phyloP scores from a whole-genome alignment of 345 rosid genomes.

The Schrenkiella parvula region DNA sequence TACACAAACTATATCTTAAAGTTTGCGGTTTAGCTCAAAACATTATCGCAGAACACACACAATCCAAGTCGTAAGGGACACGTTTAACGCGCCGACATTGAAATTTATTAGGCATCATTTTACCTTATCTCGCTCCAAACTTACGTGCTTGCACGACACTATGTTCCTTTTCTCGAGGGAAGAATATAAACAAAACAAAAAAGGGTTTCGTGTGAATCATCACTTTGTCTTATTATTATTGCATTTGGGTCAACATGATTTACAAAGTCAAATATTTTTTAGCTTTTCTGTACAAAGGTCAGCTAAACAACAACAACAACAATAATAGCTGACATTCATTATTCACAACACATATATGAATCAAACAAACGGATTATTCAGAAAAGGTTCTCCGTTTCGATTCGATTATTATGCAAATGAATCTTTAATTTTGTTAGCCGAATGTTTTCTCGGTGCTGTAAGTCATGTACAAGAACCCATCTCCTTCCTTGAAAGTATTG shows the following conservation, averaged over 20 bases:
- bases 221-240: constrained; percentile 13
- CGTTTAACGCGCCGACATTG: constrained; percentile 13
- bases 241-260: constrained; percentile 6
- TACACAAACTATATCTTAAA: neutral
- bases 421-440: constrained; percentile 22
- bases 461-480: constrained; percentile 73
- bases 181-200: neutral
- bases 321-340: constrained; percentile 28
- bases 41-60: constrained; percentile 21
- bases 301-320: constrained; percentile 18
- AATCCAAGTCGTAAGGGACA: constrained; percentile 28
- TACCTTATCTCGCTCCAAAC: constrained; percentile 19
- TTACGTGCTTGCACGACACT: constrained; percentile 28
- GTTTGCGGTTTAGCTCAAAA: constrained; percentile 14
- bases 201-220: constrained; percentile 28
- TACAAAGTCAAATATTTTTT: constrained; percentile 28
- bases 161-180: neutral
- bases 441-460: constrained; percentile 89
- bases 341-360: constrained; percentile 29
- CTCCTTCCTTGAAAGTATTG: constrained; percentile 64
- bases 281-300: constrained; percentile 29
- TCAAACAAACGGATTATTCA: constrained; percentile 24
- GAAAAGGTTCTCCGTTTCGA: neutral
- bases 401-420: neutral
- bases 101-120: constrained; percentile 4